phyloP scores from a whole-genome alignment of 495 filamentous ascomycete species.

The Lophiotrema nucula region DNA sequence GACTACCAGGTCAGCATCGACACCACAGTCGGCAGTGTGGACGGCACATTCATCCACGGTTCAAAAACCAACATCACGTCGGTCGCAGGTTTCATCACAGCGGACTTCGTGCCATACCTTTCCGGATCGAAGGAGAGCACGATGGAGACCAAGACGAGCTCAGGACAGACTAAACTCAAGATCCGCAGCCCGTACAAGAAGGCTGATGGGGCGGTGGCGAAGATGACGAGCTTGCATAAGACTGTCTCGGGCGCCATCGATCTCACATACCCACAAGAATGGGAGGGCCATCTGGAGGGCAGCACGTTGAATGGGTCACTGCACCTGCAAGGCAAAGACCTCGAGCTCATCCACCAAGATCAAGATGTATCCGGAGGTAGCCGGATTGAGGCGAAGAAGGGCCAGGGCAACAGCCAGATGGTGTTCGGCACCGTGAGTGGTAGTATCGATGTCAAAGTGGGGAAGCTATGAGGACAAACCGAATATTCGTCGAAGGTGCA shows the following conservation, averaged over 20 bases:
- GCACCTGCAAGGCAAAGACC: slow-evolving; percentile 24
- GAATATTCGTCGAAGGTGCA: not conserved
- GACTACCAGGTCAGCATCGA: slow-evolving; percentile 36
- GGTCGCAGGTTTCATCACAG: slow-evolving; percentile 32
- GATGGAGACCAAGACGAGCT: slow-evolving; percentile 28
- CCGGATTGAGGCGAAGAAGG: slow-evolving; percentile 28
- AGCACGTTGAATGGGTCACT: slow-evolving; percentile 17
- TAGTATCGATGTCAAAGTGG: slow-evolving; percentile 24
- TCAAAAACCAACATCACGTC: slow-evolving; percentile 23
- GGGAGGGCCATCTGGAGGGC: slow-evolving; percentile 36
- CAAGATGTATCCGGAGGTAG: slow-evolving; percentile 6
- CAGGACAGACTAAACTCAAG: slow-evolving; percentile 27
- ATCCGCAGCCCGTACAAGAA: slow-evolving; percentile 27
- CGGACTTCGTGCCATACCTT: slow-evolving; percentile 33
- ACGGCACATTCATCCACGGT: slow-evolving; percentile 38
- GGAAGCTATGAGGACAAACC: slow-evolving; percentile 25
- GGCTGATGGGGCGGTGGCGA: slow-evolving; percentile 11
- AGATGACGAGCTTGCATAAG: slow-evolving; percentile 32
- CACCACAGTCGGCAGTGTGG: slow-evolving; percentile 28
- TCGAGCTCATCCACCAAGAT: slow-evolving; percentile 22
- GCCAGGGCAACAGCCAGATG: slow-evolving; percentile 16
- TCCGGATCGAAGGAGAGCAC: slow-evolving; percentile 12
- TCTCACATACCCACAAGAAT: slow-evolving; percentile 39
- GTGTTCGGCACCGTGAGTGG: slow-evolving; percentile 20
- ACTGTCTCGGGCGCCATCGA: slow-evolving; percentile 30